Percentiles rank a stretch among this genome's conserved stretches.
These are phyloP conservation scores for Mycena rosella DNA, from an alignment of 768 basidiomycete species.

Conservation along the genomic window DNA sequence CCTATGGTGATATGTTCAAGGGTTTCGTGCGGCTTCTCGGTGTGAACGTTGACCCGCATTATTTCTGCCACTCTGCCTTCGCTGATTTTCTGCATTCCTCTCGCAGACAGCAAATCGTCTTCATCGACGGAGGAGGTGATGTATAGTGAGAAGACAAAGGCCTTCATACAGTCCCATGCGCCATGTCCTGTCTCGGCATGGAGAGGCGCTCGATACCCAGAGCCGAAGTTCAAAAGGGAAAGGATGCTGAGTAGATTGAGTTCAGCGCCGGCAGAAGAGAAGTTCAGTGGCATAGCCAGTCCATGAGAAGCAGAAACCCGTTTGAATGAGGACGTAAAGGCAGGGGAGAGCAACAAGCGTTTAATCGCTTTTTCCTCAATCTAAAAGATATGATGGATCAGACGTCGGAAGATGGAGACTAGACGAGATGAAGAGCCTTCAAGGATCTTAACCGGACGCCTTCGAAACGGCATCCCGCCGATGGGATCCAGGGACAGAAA, in stretches of 20 bases:
- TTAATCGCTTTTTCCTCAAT: slow-evolving; percentile 69
- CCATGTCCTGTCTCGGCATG: slow-evolving; percentile 81
- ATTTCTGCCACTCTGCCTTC: slow-evolving; percentile 76
- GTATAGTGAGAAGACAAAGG: slow-evolving; percentile 79
- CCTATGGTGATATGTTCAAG: slow-evolving; percentile 81
- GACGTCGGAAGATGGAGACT: slow-evolving; percentile 2
- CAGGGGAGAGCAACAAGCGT: slow-evolving; percentile 72
- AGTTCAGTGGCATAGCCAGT: slow-evolving; percentile 82
- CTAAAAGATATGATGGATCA: slow-evolving; percentile 49
- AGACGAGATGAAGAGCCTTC: slow-evolving; percentile 1
- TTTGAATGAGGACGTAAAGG: slow-evolving; percentile 72
- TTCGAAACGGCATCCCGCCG: neutral
- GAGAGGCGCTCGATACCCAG: slow-evolving; percentile 82
- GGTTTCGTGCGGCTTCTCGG: slow-evolving; percentile 76
- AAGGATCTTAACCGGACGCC: slow-evolving; percentile 11
- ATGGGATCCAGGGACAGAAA: neutral
- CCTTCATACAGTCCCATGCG: slow-evolving; percentile 87
- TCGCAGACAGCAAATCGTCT: slow-evolving; percentile 73
- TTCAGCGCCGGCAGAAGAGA: slow-evolving; percentile 78
- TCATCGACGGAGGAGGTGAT: slow-evolving; percentile 70
- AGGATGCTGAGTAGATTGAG: slow-evolving; percentile 86
- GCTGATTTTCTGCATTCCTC: slow-evolving; percentile 69
- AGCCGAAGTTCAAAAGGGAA: slow-evolving; percentile 86
- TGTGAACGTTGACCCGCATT: slow-evolving; percentile 76
- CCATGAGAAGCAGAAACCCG: slow-evolving; percentile 77